These are phyloP conservation scores for Dianthus caryophyllus DNA, from an alignment of 148 eudicot genomes.

Conservation along the genomic window DNA sequence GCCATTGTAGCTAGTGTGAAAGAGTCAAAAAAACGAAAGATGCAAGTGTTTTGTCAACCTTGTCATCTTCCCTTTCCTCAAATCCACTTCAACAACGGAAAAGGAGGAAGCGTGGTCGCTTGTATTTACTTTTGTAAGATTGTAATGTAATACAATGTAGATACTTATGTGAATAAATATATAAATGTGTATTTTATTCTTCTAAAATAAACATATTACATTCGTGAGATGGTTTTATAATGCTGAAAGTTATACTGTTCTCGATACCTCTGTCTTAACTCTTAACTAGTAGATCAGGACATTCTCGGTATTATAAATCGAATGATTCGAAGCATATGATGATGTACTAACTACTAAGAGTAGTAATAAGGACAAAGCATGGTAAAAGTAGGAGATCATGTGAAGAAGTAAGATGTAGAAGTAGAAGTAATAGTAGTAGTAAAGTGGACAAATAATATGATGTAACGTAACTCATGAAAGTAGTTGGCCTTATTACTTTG, in stretches of 20 bases:
- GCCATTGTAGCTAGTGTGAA: slow-evolving; percentile 13
- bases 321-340: background rate
- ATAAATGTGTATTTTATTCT: background rate
- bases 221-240: too few relatives aligned
- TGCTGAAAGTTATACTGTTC: too few relatives aligned
- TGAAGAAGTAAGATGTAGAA: background rate
- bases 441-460: slow-evolving; percentile 10
- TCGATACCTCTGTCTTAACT: too few relatives aligned
- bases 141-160: background rate
- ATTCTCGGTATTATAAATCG: background rate
- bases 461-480: slow-evolving; percentile 5
- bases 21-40: slow-evolving; percentile 11
- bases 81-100: background rate
- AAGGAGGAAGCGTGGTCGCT: slow-evolving; percentile 15
- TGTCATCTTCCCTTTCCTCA: slow-evolving; percentile 9
- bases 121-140: slow-evolving; percentile 18
- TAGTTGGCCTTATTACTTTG: slow-evolving; percentile 20
- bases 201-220: background rate
- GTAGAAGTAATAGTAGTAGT: slow-evolving; percentile 16
- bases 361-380: background rate
- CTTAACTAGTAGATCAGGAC: too few relatives aligned
- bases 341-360: background rate
- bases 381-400: slow-evolving; percentile 15
- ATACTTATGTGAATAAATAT: background rate
- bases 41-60: slow-evolving; percentile 7